Percentiles rank a stretch among this genome's conserved stretches.
phyloP scores from a whole-genome alignment of 768 basidiomycete genomes.

The Lentinula guzmanii region DNA sequence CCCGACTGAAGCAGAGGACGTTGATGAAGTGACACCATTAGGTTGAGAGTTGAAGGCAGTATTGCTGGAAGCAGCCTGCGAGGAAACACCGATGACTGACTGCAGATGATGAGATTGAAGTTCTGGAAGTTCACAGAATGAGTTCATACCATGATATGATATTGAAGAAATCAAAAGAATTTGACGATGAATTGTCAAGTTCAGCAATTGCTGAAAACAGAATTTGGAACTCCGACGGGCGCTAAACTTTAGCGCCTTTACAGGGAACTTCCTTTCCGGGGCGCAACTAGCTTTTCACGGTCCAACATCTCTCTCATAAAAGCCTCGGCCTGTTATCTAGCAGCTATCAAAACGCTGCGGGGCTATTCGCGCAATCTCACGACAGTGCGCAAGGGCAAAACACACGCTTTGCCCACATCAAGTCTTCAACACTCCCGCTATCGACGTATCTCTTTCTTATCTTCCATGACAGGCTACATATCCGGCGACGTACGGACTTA shows the following conservation, averaged over 20 bases:
- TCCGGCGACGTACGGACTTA: conserved; percentile 27
- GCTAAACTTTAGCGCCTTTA: too few relatives aligned
- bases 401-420: neutral
- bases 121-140: neutral
- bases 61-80: conserved; percentile 14
- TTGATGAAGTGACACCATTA: conserved; percentile 16
- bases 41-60: conserved; percentile 24
- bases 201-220: too few relatives aligned
- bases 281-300: neutral
- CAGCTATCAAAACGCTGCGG: neutral
- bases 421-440: neutral
- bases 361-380: neutral
- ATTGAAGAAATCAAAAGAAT: too few relatives aligned
- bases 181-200: too few relatives aligned
- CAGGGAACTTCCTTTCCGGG: neutral
- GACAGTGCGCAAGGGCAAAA: neutral
- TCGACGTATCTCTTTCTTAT: neutral
- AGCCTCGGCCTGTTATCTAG: neutral
- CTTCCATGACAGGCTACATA: conserved; percentile 31
- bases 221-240: too few relatives aligned
- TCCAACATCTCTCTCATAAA: neutral
- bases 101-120: neutral
- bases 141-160: neutral
- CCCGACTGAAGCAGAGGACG: conserved; percentile 14
- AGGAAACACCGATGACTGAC: conserved; percentile 1